phyloP scores from a whole-genome alignment of 768 basidiomycete species.

The Pisolithus sp. region DNA sequence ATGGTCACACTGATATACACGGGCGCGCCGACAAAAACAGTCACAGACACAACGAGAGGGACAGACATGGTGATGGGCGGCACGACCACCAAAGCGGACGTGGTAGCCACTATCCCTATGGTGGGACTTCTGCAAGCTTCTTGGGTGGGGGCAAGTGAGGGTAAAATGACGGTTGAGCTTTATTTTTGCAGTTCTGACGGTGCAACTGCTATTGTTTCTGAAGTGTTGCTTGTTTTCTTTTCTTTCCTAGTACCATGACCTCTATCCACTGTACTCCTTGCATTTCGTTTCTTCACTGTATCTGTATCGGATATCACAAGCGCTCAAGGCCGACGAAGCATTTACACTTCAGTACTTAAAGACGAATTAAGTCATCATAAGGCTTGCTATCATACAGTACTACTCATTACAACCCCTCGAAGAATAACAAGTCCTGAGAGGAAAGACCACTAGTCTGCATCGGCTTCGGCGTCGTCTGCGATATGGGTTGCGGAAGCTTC shows the following conservation, averaged over 20 bases:
- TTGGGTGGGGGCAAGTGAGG: not conserved
- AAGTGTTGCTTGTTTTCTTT: not conserved
- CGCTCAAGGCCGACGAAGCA: not conserved
- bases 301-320: not conserved
- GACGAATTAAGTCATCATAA: not conserved
- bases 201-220: not conserved
- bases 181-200: not conserved
- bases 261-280: not conserved
- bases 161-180: not conserved
- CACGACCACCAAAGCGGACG: not conserved
- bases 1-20: conserved; percentile 2
- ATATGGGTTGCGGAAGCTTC: conserved; percentile 10
- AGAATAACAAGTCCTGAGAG: conserved; percentile 83
- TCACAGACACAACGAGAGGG: not conserved
- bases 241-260: too few species aligned
- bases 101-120: not conserved
- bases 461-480: conserved; percentile 12
- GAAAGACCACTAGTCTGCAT: conserved; percentile 52
- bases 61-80: not conserved
- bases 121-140: not conserved
- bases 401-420: conserved; percentile 57
- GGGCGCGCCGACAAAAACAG: not conserved
- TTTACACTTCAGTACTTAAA: not conserved
- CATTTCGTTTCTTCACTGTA: not conserved
- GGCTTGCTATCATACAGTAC: not conserved